A percentile compares a stretch with the other conserved stretches of the same genome.
phyloP scores from a whole-genome alignment of 176 grass and related monocot genomes.

The Oryza punctata region DNA sequence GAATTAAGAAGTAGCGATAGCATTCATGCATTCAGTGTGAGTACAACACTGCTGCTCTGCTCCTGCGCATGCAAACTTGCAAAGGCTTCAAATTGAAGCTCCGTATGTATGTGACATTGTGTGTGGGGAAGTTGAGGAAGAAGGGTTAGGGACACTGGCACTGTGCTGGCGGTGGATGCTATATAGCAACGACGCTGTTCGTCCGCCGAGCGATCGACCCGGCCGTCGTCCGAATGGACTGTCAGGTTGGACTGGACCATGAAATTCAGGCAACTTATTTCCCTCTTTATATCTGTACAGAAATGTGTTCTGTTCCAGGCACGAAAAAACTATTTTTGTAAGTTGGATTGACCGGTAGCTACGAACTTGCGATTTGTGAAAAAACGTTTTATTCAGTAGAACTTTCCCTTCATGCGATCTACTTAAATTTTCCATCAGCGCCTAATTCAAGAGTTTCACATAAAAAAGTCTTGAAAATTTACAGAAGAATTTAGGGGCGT shows the following conservation, averaged over 20 bases:
- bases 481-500: neutral
- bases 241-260: slow-evolving; percentile 35
- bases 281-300: neutral
- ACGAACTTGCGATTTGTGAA: neutral
- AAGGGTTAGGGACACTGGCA: neutral
- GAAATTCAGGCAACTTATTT: neutral
- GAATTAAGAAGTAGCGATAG: neutral
- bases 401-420: neutral
- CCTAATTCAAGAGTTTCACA: neutral
- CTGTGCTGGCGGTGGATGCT: neutral
- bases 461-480: neutral
- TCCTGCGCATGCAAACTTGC: neutral
- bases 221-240: slow-evolving; percentile 16
- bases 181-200: slow-evolving; percentile 2
- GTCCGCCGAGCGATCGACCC: slow-evolving; percentile 2
- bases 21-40: neutral
- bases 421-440: neutral
- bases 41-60: neutral
- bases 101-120: neutral
- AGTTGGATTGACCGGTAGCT: slow-evolving; percentile 33
- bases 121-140: neutral
- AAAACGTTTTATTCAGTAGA: neutral
- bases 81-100: neutral
- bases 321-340: neutral
- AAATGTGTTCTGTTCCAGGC: neutral